These are phyloP conservation scores for Eucalyptus marginata DNA, from an alignment of 345 rosid genomes.

Conservation along the genomic window DNA sequence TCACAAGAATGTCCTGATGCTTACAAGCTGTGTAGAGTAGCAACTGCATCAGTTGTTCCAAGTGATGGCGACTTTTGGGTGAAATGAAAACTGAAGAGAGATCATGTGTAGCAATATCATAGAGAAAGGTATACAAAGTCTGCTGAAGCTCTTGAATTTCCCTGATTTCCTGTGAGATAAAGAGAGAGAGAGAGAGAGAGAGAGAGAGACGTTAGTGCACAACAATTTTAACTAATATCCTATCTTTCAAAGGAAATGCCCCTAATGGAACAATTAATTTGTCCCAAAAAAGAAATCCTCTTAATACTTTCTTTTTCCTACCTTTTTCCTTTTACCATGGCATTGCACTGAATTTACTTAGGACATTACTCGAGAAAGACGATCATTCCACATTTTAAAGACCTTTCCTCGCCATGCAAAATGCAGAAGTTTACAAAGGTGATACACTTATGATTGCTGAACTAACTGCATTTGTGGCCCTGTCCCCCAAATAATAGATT, in stretches of 20 bases:
- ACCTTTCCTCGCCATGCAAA: neutral
- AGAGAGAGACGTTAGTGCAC: neutral
- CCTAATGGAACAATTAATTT: neutral
- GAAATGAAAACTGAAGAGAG: conserved; percentile 79
- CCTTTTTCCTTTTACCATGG: neutral
- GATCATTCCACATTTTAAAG: neutral
- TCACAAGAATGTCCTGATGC: conserved; percentile 61
- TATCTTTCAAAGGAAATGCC: neutral
- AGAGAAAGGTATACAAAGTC: conserved; percentile 73
- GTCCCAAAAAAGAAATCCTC: neutral
- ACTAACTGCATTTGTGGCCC: neutral
- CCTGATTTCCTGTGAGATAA: conserved; percentile 53
- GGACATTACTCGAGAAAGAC: neutral
- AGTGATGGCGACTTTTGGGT: conserved; percentile 38
- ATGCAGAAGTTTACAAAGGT: neutral
- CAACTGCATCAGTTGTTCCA: conserved; percentile 58
- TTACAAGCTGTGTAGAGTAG: conserved; percentile 58
- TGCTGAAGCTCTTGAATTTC: conserved; percentile 88
- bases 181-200: neutral
- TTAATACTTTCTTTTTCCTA: neutral
- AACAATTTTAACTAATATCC: neutral
- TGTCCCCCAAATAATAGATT: neutral
- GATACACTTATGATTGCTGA: neutral
- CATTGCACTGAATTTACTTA: neutral
- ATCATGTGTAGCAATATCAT: conserved; percentile 73